These are phyloP conservation scores for Huntiella bhutanensis DNA, from an alignment of 2,329 filamentous ascomycete genomes.

Conservation along the genomic window DNA sequence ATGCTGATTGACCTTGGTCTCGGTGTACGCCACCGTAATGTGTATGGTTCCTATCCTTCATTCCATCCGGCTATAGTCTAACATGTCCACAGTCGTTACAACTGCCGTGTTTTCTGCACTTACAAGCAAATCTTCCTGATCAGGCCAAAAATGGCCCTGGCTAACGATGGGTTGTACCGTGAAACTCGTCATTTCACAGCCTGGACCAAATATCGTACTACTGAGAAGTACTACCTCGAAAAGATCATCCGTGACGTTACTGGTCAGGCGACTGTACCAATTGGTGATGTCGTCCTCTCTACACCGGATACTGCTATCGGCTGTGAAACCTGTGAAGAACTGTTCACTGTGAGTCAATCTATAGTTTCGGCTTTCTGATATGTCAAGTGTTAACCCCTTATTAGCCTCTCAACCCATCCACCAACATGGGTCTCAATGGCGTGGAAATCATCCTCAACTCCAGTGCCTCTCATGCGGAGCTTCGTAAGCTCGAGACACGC, in stretches of 20 bases:
- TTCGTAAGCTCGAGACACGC: constrained; percentile 46
- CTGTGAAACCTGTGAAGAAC: constrained; percentile 24
- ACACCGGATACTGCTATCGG: constrained; percentile 22
- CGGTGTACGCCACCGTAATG: constrained; percentile 13
- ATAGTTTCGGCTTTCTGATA: background rate
- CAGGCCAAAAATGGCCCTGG: constrained; percentile 17
- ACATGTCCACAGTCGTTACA: constrained; percentile 20
- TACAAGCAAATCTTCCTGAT: constrained; percentile 15
- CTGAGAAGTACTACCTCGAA: constrained; percentile 22
- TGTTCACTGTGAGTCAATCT: constrained; percentile 14
- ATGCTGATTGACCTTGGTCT: constrained; percentile 20
- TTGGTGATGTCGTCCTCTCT: constrained; percentile 23
- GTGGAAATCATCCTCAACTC: constrained; percentile 22
- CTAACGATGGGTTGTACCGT: constrained; percentile 22
- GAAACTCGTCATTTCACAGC: constrained; percentile 24
- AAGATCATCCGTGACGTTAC: constrained; percentile 17
- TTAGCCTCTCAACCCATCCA: constrained; percentile 24
- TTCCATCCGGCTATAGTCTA: background rate
- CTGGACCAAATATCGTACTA: constrained; percentile 20
- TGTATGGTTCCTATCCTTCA: background rate
- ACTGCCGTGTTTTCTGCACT: constrained; percentile 20
- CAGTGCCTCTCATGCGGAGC: constrained; percentile 23
- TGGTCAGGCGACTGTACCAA: constrained; percentile 20
- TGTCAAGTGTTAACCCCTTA: background rate
- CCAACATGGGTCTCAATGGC: constrained; percentile 45